These are phyloP conservation scores for Coemansia sp. DNA, from an alignment of 192 early-diverging fungal species.

Conservation along the genomic window DNA sequence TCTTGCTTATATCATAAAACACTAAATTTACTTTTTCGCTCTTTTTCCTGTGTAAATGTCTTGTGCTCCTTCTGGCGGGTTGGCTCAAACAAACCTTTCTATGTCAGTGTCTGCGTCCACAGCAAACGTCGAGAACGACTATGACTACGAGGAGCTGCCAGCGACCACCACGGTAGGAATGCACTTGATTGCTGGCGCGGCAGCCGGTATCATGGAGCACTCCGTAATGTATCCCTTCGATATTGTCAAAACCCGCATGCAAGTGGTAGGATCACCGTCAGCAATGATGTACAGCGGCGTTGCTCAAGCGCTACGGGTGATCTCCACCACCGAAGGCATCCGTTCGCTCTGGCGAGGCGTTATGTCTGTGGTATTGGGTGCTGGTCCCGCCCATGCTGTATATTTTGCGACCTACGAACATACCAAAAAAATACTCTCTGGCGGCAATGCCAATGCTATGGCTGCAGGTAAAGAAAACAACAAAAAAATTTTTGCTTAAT, in stretches of 20 bases:
- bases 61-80: neutral
- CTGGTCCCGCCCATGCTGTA: slow-evolving; percentile 93
- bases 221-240: slow-evolving; percentile 94
- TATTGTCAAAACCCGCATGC: slow-evolving; percentile 96
- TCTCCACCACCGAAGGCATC: slow-evolving; percentile 73
- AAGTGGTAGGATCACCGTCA: slow-evolving; percentile 65
- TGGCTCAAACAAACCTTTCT: neutral
- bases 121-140: slow-evolving; percentile 41
- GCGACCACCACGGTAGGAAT: slow-evolving; percentile 73
- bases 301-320: slow-evolving; percentile 63
- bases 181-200: slow-evolving; percentile 87
- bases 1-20: too few relatives aligned
- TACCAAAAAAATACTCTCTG: slow-evolving; percentile 75
- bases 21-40: neutral
- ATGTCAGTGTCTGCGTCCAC: neutral
- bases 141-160: slow-evolving; percentile 93
- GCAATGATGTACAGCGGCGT: slow-evolving; percentile 71
- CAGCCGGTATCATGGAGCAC: slow-evolving; percentile 98
- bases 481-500: slow-evolving; percentile 7
- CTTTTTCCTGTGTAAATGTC: neutral
- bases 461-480: slow-evolving; percentile 46
- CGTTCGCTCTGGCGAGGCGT: slow-evolving; percentile 91
- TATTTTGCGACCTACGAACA: slow-evolving; percentile 95
- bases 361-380: slow-evolving; percentile 86
- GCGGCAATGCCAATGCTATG: slow-evolving; percentile 52